Base-by-base conservation (phyloP, 768 basidiomycete genomes). In the Termitomyces bulborhizus region DNA sequence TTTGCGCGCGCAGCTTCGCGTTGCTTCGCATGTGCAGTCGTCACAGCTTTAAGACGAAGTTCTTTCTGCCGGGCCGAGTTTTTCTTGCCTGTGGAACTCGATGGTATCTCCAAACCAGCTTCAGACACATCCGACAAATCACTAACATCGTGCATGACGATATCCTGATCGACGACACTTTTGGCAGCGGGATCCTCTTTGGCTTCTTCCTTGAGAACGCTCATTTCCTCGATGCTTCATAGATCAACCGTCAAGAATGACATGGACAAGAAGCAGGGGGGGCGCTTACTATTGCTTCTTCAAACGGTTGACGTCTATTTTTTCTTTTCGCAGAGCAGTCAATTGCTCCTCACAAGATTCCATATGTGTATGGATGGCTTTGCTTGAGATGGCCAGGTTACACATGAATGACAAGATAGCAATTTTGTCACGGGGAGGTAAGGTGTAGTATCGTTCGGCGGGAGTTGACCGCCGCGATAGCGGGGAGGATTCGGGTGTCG, bases 251-350 rank as follows among this genome's bases (percentile, higher is more conserved):
- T 37, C 36, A 46, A 27, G 39, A 55, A 65, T 48, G 52, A 64
- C 45, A 45, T 53, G 16, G 4, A 27, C 13, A 24, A 46, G 32
- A 13, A 32, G n/a, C 16, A 39, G 26, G 16, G 46, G 18, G 34
- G 53, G 18, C 8, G 81, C 93, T 73, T 68, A 96, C 95, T 85
- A 79, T 66, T 88, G 85, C 69, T 92, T 95, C 73, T 88, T 88
- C 63, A 86, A 76, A 56, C 95, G 81, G 71, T 97, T 97, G 57
- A 94, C 84, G 59, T 98, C 97, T 32, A 95, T 93, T 69, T 95
- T 90, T 69, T 96, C 92, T 71, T 98, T 99, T 59, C 97, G 74
- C 34, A 97, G 75, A 27, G 94, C 91, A 8, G 97, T 98, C 58
- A 99, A 69, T 60, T 89, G 86, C 62, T 89, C 82, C 65, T 95